Percentiles rank a stretch among this genome's conserved stretches.
phyloP scores from a whole-genome alignment of 2,329 filamentous ascomycete species.

The Alternaria sp. region DNA sequence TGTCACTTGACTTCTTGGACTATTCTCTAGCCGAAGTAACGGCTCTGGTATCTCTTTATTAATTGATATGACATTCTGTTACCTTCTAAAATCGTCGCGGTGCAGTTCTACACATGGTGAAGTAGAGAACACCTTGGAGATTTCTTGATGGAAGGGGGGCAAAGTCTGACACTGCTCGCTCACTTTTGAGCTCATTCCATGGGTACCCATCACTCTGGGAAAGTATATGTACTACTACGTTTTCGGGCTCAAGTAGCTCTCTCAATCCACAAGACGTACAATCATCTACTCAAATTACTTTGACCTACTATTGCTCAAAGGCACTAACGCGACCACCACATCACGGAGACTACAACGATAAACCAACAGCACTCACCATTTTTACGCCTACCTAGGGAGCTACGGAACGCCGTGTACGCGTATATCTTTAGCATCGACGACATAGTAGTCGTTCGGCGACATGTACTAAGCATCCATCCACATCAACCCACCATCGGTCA shows the following conservation, averaged over 20 bases:
- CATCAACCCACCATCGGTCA: background rate
- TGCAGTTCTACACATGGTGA: background rate
- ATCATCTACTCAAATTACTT: background rate
- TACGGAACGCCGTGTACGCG: background rate
- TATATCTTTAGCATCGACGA: background rate
- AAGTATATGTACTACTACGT: background rate
- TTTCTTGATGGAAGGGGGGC: background rate
- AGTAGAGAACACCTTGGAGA: background rate
- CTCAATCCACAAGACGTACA: background rate
- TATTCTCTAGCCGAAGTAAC: background rate
- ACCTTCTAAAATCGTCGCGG: background rate
- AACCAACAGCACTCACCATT: background rate
- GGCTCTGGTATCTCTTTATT: background rate
- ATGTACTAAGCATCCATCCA: background rate
- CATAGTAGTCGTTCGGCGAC: background rate
- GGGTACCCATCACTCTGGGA: background rate
- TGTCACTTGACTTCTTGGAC: background rate
- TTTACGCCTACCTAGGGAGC: background rate
- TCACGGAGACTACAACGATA: background rate
- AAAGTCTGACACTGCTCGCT: background rate
- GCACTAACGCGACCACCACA: background rate
- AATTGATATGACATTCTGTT: background rate
- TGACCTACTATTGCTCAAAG: background rate
- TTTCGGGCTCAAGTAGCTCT: background rate
- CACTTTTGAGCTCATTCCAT: background rate